These are phyloP conservation scores for Tuctoria greenei DNA, from an alignment of 176 grass and related monocot genomes.

Conservation along the genomic window DNA sequence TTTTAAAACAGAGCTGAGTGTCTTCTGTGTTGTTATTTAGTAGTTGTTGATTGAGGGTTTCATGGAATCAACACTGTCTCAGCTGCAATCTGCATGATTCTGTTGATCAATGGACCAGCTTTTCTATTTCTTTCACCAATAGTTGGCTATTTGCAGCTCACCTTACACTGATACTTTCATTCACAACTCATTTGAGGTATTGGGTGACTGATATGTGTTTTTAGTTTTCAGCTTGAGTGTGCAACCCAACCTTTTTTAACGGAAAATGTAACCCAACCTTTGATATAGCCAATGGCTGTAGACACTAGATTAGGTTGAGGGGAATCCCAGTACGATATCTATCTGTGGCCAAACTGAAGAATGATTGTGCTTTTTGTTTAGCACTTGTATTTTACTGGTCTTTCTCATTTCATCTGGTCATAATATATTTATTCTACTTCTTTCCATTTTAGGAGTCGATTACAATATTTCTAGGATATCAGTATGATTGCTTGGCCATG, in stretches of 20 bases:
- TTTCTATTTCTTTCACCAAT: background rate
- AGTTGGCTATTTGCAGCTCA: background rate
- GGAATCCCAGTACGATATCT: background rate
- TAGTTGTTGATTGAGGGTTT: slow-evolving; percentile 3
- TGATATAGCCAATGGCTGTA: background rate
- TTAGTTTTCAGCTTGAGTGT: background rate
- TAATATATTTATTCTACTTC: background rate
- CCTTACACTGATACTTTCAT: background rate
- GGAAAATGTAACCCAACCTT: background rate
- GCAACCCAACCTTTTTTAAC: too few species aligned
- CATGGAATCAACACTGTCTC: background rate
- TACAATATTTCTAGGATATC: background rate
- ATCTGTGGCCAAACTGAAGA: background rate
- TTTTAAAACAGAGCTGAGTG: background rate
- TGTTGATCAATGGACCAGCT: too few species aligned
- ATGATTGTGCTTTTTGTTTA: slow-evolving; percentile 8
- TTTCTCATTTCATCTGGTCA: background rate
- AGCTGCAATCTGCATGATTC: background rate
- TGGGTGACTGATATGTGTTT: background rate
- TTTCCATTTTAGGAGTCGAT: background rate
- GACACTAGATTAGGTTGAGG: background rate
- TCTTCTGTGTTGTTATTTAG: background rate
- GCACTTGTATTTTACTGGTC: background rate
- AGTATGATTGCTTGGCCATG: slow-evolving; percentile 6
- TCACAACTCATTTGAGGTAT: background rate